Evolutionary conservation across 2,329 filamentous ascomycete species (phyloP), one percentile per base, ranked within the genome.

Genomic region (Pleurostoma richardsiae): DNA sequence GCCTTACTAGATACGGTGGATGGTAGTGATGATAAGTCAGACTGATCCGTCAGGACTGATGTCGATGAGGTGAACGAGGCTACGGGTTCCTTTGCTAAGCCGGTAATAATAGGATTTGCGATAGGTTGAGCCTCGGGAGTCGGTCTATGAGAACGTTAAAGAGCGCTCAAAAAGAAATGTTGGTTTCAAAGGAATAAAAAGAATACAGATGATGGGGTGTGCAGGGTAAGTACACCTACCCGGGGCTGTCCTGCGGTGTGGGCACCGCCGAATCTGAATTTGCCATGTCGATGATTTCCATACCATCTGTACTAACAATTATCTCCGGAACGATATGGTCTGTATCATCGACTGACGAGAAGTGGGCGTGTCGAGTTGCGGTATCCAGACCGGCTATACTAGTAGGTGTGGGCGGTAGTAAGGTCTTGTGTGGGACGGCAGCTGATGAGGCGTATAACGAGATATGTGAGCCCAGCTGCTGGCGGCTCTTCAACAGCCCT

Each of bases 1-100:
- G 79, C 79, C 64, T 84, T 82, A 64, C 82, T 85, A 53, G 80
- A 83, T 38, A 69, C 59, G 4, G 73, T 74, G 6, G 77, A 76
- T n/a, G 71, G 70, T 19, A 69, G 64, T 28, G 79, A 82, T 42
- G 77, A 77, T 29, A 76, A 60, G 41, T 82, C 78, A 44, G 79
- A 82, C 29, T 71, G 64, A 47, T 83, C 79, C 50, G 78, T 77
- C 30, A 74, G 53, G 48, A 64, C 67, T 19, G 76, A 77, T 26
- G 74, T 65, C n/a, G 78, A 79, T 10, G 79, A 82, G 41, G 69
- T 67, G 51, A 77, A 67, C 33, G 75, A 78, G 39, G 59, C 68
- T 19, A 19, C 19, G 19, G 19, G 19, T 19, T 19, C 19, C 19
- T 19, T 19, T 19, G 19, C 19, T 19, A 19, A 19, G 19, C 19